Conservation (phyloP, 106 monocot genomes). For the Phalaenopsis aphrodite region DNA sequence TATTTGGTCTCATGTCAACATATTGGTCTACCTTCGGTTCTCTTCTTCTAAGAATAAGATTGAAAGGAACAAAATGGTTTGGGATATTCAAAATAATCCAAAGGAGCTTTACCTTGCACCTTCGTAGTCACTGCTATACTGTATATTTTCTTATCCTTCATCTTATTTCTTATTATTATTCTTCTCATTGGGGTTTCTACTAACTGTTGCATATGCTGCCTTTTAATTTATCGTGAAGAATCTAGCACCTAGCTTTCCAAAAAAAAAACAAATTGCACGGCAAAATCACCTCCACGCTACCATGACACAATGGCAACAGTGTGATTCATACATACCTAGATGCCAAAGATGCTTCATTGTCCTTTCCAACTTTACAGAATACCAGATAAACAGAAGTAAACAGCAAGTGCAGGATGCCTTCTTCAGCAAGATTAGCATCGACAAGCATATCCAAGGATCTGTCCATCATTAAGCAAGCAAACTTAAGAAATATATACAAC, state of each 20-base stretch:
- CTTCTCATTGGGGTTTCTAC: too few species aligned
- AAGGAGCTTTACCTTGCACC: too few species aligned
- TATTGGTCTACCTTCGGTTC: not conserved
- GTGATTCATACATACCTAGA: slow-evolving; percentile 46
- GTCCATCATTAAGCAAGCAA: slow-evolving; percentile 15
- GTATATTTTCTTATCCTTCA: too few species aligned
- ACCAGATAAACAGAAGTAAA: slow-evolving; percentile 69
- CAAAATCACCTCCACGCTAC: not conserved
- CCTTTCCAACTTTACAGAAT: slow-evolving; percentile 45
- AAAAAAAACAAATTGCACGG: not conserved
- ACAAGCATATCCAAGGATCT: slow-evolving; percentile 93
- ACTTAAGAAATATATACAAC: slow-evolving; percentile 8
- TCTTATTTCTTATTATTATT: too few species aligned
- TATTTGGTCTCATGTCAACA: not conserved
- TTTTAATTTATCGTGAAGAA: too few species aligned
- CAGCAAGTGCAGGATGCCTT: slow-evolving; percentile 75
- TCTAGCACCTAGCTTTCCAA: too few species aligned
- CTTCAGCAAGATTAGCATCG: slow-evolving; percentile 78
- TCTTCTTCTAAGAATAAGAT: too few species aligned
- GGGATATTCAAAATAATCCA: too few species aligned
- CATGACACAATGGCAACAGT: not conserved
- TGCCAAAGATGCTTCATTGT: slow-evolving; percentile 55
- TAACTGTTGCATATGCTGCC: too few species aligned
- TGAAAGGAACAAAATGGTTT: too few species aligned
- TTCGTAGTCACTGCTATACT: too few species aligned